A percentile compares a stretch with the other conserved stretches of the same genome.
phyloP scores from a whole-genome alignment of 306 rosid genomes.

The Astragalus membranaceus region DNA sequence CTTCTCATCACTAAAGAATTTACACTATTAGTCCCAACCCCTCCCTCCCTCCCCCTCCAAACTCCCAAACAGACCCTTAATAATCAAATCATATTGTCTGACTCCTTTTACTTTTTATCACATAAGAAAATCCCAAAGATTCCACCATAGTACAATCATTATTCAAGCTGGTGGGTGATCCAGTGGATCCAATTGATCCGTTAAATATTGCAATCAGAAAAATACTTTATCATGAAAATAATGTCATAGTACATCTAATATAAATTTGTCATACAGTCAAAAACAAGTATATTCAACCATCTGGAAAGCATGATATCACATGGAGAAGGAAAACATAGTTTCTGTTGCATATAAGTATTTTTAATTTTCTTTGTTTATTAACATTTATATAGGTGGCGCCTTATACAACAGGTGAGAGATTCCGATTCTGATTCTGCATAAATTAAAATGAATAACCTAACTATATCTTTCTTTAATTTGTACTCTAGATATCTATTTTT shows the following conservation, averaged over 20 bases:
- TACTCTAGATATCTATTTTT: constrained; percentile 5
- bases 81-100: not conserved
- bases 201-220: constrained; percentile 18
- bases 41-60: too few relatives aligned
- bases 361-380: not conserved
- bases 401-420: constrained; percentile 32
- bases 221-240: not conserved
- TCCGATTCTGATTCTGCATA: constrained; percentile 38
- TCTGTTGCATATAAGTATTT: not conserved
- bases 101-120: not conserved
- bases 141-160: constrained; percentile 24
- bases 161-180: constrained; percentile 17
- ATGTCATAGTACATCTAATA: not conserved
- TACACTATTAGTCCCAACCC: too few relatives aligned
- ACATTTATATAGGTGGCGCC: not conserved
- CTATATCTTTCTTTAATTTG: not conserved
- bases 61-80: too few relatives aligned
- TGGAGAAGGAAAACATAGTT: constrained; percentile 15
- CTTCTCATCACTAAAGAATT: too few relatives aligned
- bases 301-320: constrained; percentile 41
- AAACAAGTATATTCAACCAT: constrained; percentile 19
- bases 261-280: constrained; percentile 6
- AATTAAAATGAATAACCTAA: constrained; percentile 10
- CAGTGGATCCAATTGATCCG: constrained; percentile 18
- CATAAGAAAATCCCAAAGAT: not conserved